Base-by-base conservation (phyloP, 1,284 basidiomycete species). In the Pseudozyma tsukubaensis region DNA sequence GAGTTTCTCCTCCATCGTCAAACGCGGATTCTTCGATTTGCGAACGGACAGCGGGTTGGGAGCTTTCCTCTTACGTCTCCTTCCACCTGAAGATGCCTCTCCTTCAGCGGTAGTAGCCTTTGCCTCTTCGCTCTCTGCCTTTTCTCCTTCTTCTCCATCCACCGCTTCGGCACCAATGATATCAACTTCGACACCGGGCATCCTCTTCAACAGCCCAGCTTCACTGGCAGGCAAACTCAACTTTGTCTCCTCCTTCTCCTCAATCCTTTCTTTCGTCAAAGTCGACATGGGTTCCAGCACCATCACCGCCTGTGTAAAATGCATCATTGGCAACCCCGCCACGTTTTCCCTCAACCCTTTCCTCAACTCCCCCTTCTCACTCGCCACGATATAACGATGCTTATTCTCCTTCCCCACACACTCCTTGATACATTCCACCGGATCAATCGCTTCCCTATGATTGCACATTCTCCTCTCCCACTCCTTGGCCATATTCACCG, bases 381-480 rank as follows among this genome's bases (percentile, higher is more conserved):
- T 65, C 0, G 79, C 82, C 4, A 84, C 66, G 14, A 83, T 66
- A 61, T 84, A 84, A 0, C 83, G 52, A 48, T 84, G 83, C 57
- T 83, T 77, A 67, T 84, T 84, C 2, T 63, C 66, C 4, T 65
- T 36, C 0, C 78, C 77, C 5, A 64, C 42, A 24, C 49, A 57
- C 62, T 89, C 89, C 13, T 87, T 84, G 39, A 99, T 86, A 83
- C 96, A 99, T n/a, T 93, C 92, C 52, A 92, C 89, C 18, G 92
- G 91, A 0, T 89, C 88, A 42, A 96, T 91, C 1, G 87, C 88
- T 81, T 94, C 91, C 70, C 91, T 88, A 83, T 99, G 96, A 84
- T 98, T 98, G 84, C 96, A 99, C 86, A 92, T 93, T 69, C 96
- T 86, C 55, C 96, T 88, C 86, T 98, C 96, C 80, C 95, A 97